These are phyloP conservation scores for Gossypium schwendimanii DNA, from an alignment of 441 rosid species.

Conservation along the genomic window DNA sequence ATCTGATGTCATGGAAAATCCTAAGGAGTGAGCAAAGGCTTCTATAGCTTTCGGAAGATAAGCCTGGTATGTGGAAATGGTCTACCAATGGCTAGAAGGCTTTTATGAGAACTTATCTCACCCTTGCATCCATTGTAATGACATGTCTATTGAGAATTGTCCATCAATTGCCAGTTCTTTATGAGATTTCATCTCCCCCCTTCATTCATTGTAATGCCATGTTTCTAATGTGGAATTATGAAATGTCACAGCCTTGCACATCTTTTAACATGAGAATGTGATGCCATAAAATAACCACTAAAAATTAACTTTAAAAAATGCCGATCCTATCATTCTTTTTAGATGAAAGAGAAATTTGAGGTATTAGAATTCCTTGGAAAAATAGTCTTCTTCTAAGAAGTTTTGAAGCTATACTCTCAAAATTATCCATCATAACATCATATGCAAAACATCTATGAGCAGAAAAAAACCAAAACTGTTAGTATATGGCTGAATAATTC, in stretches of 20 bases:
- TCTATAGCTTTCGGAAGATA: not conserved
- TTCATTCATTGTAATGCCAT: not conserved
- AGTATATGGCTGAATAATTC: not conserved
- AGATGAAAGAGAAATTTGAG: not conserved
- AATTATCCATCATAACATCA: not conserved
- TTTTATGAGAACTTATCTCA: not conserved
- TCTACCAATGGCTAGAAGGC: not conserved
- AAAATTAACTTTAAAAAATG: not conserved
- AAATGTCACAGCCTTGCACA: not conserved
- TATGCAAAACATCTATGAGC: not conserved
- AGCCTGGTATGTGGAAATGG: not conserved
- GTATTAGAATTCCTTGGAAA: not conserved
- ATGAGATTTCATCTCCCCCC: not conserved
- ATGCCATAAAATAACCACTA: not conserved
- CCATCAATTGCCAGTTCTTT: not conserved
- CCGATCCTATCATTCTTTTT: not conserved
- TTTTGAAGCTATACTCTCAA: not conserved
- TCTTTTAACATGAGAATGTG: not conserved
- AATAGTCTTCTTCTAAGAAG: constrained; percentile 5
- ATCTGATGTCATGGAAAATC: not conserved
- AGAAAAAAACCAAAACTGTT: not conserved
- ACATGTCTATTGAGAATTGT: not conserved
- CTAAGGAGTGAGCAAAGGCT: not conserved
- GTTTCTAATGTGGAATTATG: not conserved
- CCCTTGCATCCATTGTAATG: not conserved